phyloP scores from a whole-genome alignment of 2,329 filamentous ascomycete genomes.

The Ceratocystis harringtonii region DNA sequence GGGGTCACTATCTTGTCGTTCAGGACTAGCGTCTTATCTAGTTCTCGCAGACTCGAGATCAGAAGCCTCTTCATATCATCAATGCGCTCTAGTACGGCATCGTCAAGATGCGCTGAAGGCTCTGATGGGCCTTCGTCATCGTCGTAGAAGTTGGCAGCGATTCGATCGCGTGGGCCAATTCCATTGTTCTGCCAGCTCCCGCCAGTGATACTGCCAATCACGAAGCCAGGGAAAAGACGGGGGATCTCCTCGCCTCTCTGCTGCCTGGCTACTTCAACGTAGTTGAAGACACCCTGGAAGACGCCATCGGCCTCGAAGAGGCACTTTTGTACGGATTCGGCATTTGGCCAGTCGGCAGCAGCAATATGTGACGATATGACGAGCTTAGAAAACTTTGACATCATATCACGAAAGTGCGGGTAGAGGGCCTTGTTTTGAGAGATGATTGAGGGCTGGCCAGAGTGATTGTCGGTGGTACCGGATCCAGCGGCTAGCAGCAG shows the following conservation, averaged over 20 bases:
- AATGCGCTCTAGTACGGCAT: constrained; percentile 62
- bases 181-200: constrained; percentile 77
- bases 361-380: constrained; percentile 97
- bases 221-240: constrained; percentile 83
- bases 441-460: constrained; percentile 97
- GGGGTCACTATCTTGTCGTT: constrained; percentile 71
- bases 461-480: constrained; percentile 95
- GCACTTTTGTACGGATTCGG: constrained; percentile 89
- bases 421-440: constrained; percentile 95
- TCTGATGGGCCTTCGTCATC: constrained; percentile 61
- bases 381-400: constrained; percentile 99
- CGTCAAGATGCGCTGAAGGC: constrained; percentile 59
- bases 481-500: constrained; percentile 89
- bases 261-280: constrained; percentile 86
- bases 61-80: constrained; percentile 77
- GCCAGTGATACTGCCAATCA: constrained; percentile 67
- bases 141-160: constrained; percentile 72
- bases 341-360: constrained; percentile 85
- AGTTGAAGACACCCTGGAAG: constrained; percentile 82
- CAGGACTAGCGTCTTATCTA: constrained; percentile 69
- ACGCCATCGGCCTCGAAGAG: constrained; percentile 96
- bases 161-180: constrained; percentile 49
- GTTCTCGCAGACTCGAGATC: constrained; percentile 67
- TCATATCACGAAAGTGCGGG: constrained; percentile 96
- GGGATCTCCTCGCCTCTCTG: constrained; percentile 88